Evolutionary conservation across 306 rosid genomes (phyloP), one percentile per base, ranked within the genome.

Genomic region (Cucurbita argyrosperma): DNA sequence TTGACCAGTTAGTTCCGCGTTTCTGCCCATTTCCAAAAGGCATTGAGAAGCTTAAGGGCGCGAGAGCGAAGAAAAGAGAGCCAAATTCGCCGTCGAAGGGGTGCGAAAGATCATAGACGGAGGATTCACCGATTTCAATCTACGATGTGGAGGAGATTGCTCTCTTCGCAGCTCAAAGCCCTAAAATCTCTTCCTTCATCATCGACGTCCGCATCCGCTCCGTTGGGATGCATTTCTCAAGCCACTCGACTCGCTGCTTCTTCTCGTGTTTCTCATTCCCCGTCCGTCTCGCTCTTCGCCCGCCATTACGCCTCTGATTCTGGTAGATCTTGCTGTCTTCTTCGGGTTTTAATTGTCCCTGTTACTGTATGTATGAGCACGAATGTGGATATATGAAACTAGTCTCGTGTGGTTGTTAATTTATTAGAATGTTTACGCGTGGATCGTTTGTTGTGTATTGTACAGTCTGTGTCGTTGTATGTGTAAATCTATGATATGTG

Each of bases 71-170:
- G 39, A n/a, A 4, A 0, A 5, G 45, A 45, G 49, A 74, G 70
- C 70, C 53, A 21, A 72, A 30, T 72, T 54, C 65, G 65, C 37
- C 52, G 19, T 74, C 30, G 16, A 30, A 63, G 46, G 8, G 78
- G 42, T 4, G 78, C 72, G 61, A 51, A 72, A 75, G 78, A 75
- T 16, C 78, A 75, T 16, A 62, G 30, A 10, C 47, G 38, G 37
- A 61, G 19, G 16, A 6, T 9, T 46, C 71, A 19, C 60, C 13
- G 60, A 56, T 42, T 16, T 9, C 52, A 19, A 49, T 50, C 21
- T 49, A 75, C 72, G 42, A 88, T 92, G 97, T 90, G 88, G 87
- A 91, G 97, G 75, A 85, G 90, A 78, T 74, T 89, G 11, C 60
- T 88, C 76, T 78, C 85, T 77, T 87, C 96, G 47, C 81, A 84